Conservation (phyloP, 441 rosid genomes). For the Dalechampia spathulata region DNA sequence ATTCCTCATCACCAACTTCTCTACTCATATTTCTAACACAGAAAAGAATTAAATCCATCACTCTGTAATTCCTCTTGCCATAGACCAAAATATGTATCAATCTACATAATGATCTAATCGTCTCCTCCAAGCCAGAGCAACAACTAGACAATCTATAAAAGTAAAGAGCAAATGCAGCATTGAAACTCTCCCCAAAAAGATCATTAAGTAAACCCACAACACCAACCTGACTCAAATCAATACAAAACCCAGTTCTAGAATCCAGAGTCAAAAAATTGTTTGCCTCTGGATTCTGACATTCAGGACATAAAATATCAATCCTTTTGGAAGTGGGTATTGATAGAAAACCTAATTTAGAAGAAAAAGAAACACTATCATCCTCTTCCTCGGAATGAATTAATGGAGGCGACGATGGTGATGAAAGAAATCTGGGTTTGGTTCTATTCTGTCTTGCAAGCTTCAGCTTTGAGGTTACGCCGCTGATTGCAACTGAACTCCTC, state of each 20-base stretch:
- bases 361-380: background rate
- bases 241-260: background rate
- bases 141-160: background rate
- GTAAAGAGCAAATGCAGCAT: conserved; percentile 8
- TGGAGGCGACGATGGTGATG: background rate
- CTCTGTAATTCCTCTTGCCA: conserved; percentile 4
- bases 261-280: background rate
- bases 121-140: conserved; percentile 4
- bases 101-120: background rate
- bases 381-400: background rate
- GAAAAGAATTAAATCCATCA: background rate
- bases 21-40: background rate
- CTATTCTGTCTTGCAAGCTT: background rate
- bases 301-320: background rate
- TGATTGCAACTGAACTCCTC: background rate
- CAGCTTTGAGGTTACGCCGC: background rate
- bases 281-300: background rate
- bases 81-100: conserved; percentile 1
- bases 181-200: conserved; percentile 1
- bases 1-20: conserved; percentile 3
- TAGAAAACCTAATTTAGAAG: background rate
- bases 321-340: background rate
- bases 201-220: background rate
- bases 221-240: background rate
- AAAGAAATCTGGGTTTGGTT: background rate